Evolutionary conservation across 805 yeast species (phyloP).

Genomic region (Starmerella khaoyaiensis): DNA sequence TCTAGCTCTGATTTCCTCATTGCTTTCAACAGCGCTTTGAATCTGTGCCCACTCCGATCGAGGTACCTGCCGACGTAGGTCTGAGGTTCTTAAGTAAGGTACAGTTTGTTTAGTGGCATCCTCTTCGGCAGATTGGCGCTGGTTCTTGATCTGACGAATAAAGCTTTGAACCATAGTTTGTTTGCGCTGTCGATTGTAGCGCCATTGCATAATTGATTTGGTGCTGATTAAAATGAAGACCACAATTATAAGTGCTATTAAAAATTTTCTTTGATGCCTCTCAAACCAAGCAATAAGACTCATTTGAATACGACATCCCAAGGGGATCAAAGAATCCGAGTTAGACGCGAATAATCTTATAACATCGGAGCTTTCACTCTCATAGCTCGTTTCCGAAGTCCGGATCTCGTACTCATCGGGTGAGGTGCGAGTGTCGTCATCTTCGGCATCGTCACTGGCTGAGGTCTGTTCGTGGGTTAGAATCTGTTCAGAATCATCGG

Average conservation of each 20-base stretch:
- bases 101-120: conserved; percentile 16
- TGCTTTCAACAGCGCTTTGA: conserved; percentile 43
- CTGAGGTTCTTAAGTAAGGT: conserved; percentile 11
- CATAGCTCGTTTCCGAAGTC: conserved; percentile 2
- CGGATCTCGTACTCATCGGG: conserved; percentile 5
- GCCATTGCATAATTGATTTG: conserved; percentile 1
- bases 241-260: background rate
- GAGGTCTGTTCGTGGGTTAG: conserved; percentile 6
- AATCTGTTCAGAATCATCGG: conserved; percentile 2
- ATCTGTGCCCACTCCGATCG: conserved; percentile 45
- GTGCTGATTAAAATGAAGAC: background rate
- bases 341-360: conserved; percentile 12
- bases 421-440: conserved; percentile 7
- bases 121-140: conserved; percentile 15
- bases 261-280: conserved; percentile 8
- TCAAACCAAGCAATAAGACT: conserved; percentile 11
- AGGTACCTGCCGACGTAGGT: conserved; percentile 13
- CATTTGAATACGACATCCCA: conserved; percentile 16
- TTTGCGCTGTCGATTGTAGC: background rate
- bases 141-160: conserved; percentile 10
- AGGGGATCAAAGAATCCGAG: conserved; percentile 14
- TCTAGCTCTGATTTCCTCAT: conserved; percentile 49
- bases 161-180: conserved; percentile 8
- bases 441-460: conserved; percentile 4
- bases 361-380: background rate